Base-by-base conservation (phyloP, 2,329 filamentous ascomycete species). In the Ceratocystis ficicola region DNA sequence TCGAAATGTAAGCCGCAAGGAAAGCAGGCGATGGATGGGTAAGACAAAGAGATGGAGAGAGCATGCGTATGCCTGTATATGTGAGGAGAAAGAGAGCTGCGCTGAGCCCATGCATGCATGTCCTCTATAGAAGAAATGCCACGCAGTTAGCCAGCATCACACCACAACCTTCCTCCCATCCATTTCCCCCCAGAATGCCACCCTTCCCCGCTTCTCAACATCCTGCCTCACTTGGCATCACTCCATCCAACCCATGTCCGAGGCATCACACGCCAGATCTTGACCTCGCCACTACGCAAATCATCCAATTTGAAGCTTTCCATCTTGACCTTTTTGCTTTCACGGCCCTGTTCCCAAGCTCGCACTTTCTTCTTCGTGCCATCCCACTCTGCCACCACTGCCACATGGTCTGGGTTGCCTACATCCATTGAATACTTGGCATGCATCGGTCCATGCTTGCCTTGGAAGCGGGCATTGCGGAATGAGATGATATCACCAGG, bases 291-390 rank as follows among this genome's bases (percentile, higher is more conserved):
- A 75, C 88, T 93, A 73, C 90, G 83, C 74, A 99, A 73, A 77
- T 99, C 94, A 57, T 92, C 91, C 68, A 99, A 81, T 77, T 92
- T 89, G 77, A 93, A 97, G 76, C 91, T 95, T 79, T 97, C 93
- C 68, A 90, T 79, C 78, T 95, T 94, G 65, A 95, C 87, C 79
- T 96, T 97, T 75, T 88, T 93, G 74, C 86, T 92, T 78, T 97
- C 93, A 15, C 93, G 80, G 0, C 93, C 93, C 74, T 99, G 94
- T 75, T 97, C 94, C 89, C 90, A 97, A 1, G 87, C 92, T 32
- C 92, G 80, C 30, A 99, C 87, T 81, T 97, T 96, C 82, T 96
- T 96, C 83, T 96, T 96, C 50, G 90, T 95, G 2, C 94, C 94
- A 74, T 99, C 94, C 94, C 94, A 99, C 74, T 99, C 94, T 8